Conservation (phyloP, 257 asterid genomes). For the Solanum tarapatanum region DNA sequence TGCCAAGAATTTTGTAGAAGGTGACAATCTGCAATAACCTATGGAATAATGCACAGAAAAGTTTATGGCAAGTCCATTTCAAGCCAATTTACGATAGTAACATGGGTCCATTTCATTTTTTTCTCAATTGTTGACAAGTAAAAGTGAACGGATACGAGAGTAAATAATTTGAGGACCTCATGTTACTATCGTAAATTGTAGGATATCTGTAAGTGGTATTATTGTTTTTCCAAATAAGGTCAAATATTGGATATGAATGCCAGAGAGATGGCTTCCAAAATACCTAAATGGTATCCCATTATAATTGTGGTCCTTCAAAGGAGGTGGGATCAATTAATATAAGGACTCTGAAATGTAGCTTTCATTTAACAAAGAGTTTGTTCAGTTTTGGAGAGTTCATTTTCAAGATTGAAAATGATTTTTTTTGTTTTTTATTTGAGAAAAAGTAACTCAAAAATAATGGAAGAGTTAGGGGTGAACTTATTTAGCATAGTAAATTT, state of each 20-base stretch:
- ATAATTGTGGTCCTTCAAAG: neutral
- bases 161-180: neutral
- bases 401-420: neutral
- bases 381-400: neutral
- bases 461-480: neutral
- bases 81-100: neutral
- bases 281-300: neutral
- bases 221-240: neutral
- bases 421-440: neutral
- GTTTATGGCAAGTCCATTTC: neutral
- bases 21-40: neutral
- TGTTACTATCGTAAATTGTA: neutral
- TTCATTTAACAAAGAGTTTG: neutral
- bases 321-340: neutral
- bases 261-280: neutral
- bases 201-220: neutral
- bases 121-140: neutral
- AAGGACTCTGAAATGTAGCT: neutral
- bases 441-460: neutral
- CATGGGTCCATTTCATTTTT: too few relatives aligned
- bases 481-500: neutral
- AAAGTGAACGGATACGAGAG: fast-evolving
- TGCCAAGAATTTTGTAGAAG: neutral
- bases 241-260: neutral
- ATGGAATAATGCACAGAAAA: neutral